A percentile compares a stretch with the other conserved stretches of the same genome.
Conservation (phyloP, 495 filamentous ascomycete species). For the Lophiotrema nucula region DNA sequence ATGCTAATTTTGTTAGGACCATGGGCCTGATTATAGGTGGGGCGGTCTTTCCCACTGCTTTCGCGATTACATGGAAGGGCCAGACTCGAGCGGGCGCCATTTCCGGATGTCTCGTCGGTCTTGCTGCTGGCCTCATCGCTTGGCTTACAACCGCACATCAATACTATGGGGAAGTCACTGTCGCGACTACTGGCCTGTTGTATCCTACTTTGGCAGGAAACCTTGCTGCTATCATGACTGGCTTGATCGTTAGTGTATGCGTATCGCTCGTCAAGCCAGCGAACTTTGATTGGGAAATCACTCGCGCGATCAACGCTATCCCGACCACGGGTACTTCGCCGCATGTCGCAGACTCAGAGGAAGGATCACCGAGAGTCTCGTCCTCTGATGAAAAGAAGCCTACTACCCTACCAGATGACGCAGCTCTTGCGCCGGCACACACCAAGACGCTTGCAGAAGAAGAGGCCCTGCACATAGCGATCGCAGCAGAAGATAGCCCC, state of each 20-base stretch:
- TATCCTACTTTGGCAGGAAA: slow-evolving; percentile 43
- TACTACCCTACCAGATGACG: not conserved
- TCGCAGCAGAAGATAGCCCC: slow-evolving; percentile 28
- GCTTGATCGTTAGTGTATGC: slow-evolving; percentile 34
- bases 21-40: slow-evolving; percentile 37
- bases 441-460: not conserved
- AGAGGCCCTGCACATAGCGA: not conserved
- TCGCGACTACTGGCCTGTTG: slow-evolving; percentile 29
- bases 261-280: slow-evolving; percentile 38
- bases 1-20: slow-evolving; percentile 6
- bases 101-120: slow-evolving; percentile 26
- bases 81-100: slow-evolving; percentile 31
- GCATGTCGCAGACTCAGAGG: not conserved
- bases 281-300: slow-evolving; percentile 40
- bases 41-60: slow-evolving; percentile 36
- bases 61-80: slow-evolving; percentile 33
- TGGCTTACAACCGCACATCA: slow-evolving; percentile 32
- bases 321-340: slow-evolving; percentile 1
- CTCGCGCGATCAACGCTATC: slow-evolving; percentile 36
- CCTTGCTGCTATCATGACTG: slow-evolving; percentile 38
- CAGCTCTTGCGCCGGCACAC: not conserved
- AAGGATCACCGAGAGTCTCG: not conserved
- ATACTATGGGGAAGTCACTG: slow-evolving; percentile 30
- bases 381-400: slow-evolving; percentile 11
- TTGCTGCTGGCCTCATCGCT: slow-evolving; percentile 32